Evolutionary conservation across 176 grass and related monocot species (phyloP), one percentile per base, ranked within the genome.

Genomic region (Neostapfia colusana): DNA sequence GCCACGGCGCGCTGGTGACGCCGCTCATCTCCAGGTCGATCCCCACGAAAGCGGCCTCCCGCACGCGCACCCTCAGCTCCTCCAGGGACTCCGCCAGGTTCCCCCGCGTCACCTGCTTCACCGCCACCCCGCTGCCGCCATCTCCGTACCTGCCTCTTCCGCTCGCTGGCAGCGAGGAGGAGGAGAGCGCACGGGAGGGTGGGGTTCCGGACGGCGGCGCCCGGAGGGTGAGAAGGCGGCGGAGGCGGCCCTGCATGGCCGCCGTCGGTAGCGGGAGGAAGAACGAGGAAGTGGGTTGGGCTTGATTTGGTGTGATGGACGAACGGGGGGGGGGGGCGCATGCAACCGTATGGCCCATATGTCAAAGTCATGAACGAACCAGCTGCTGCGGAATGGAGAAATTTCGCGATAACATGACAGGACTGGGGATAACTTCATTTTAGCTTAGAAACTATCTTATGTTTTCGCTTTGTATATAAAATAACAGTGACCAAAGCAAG

Each of bases 21-120:
- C 95, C 95, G 45, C 89, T 94, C 95, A 98, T 98, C 91, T 98
- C 95, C 31, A 93, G 87, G 74, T 98, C 91, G 24, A 94, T 0
- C 50, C 87, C 89, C 16, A 98, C 89, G 79, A 98, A 98, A 38
- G 85, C 82, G n/a, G 95, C 81, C 17, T 92, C 79, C 13, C 76
- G 75, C 53, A 98, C 87, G 8, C 82, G 89, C 49, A 34, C 59
- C 13, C 84, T 79, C 5, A 98, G 82, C 53, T 83, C 72, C 26
- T 93, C 90, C 67, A 97, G 76, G 53, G 79, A 77, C 48, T 78
- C 70, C n/a, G 58, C 51, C 59, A 92, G 85, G 84, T 94, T 92
- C 62, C 81, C 70, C 44, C 82, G 67, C 49, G 86, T 91, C 75
- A 98, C 89, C 77, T 90, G 87, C 86, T 94, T 94, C 68, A 94